Evolutionary conservation across 345 rosid species (phyloP), one percentile per base, ranked within the genome.

Genomic region (Aethionema arabicum): DNA sequence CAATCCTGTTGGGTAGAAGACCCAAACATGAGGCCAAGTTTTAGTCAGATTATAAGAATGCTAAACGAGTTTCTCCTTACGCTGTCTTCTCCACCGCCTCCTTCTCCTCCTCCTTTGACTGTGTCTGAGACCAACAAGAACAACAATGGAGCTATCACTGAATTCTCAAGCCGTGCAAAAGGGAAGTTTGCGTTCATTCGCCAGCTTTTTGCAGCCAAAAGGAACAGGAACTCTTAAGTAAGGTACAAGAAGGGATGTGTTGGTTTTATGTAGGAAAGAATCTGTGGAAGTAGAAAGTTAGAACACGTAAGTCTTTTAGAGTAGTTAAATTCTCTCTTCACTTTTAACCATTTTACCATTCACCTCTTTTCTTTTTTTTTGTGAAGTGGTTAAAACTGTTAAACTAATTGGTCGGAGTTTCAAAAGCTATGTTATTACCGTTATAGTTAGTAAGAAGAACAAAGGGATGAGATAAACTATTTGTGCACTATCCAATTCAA

Each of bases 1-100:
- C 96, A 86, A 69, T 92, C 98, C 3, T 89, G 95, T 66, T 89
- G 98, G 98, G 86, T 85, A 13, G 96, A 92, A 85, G 98, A 92
- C 72, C 90, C 98, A 11, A 86, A 87, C 80, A 72, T 92, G 83
- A 79, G 98, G 79, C 98, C 98, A 4, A 85, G 91, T 84, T 92
- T 92, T 78, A 80, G 89, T 78, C 96, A 85, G 83, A 87, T 92
- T 47, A 81, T 87, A 48, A 91, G 96, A 66, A 75, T 92, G 98
- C 91, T 92, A 50, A 85, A 89, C 68, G 83, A 82, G 55, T 85
- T 74, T 66, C 82, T 85, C 51, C 90, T 92, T 70, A 82, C 88
- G 0, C 85, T 92, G 29, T 61, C 78, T 33, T 90, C 95, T 0
- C 82, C 86, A 82, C 91, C 6, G 70, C 91, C 63, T 52, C 65